Percentiles rank a stretch among this genome's conserved stretches.
phyloP scores from a whole-genome alignment of 768 basidiomycete genomes.

The Solioccasus polychromus region DNA sequence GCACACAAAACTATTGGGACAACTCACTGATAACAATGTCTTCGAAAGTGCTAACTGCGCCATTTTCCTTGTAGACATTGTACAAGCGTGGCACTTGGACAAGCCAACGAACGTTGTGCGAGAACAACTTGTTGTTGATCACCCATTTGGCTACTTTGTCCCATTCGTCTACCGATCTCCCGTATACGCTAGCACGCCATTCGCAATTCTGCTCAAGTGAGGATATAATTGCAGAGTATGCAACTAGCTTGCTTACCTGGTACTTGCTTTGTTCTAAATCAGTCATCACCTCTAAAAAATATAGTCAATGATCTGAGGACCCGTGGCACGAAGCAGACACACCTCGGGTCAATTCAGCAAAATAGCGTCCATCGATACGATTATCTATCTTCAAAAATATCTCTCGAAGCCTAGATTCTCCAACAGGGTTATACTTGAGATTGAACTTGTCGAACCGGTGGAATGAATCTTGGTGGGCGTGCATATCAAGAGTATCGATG shows the following conservation, averaged over 20 bases:
- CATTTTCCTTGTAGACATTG: constrained; percentile 90
- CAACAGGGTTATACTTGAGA: constrained; percentile 94
- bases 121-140: constrained; percentile 86
- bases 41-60: constrained; percentile 80
- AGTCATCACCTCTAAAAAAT: constrained; percentile 80
- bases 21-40: constrained; percentile 85
- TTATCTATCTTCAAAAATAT: constrained; percentile 99
- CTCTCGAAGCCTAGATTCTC: constrained; percentile 90
- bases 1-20: neutral
- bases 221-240: neutral
- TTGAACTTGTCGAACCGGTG: constrained; percentile 99
- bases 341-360: constrained; percentile 95
- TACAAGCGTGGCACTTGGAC: constrained; percentile 95
- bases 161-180: constrained; percentile 82
- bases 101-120: constrained; percentile 97
- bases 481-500: constrained; percentile 99
- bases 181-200: constrained; percentile 97
- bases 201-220: constrained; percentile 70
- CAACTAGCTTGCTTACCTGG: constrained; percentile 52
- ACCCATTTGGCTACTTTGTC: constrained; percentile 99
- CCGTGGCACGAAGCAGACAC: constrained; percentile 6
- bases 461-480: constrained; percentile 96
- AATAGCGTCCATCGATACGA: constrained; percentile 84
- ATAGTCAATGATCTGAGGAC: neutral
- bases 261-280: constrained; percentile 99